A percentile compares a stretch with the other conserved stretches of the same genome.
phyloP scores from a whole-genome alignment of 225 moss, liverwort and hornwort genomes.

The Asterella californica region DNA sequence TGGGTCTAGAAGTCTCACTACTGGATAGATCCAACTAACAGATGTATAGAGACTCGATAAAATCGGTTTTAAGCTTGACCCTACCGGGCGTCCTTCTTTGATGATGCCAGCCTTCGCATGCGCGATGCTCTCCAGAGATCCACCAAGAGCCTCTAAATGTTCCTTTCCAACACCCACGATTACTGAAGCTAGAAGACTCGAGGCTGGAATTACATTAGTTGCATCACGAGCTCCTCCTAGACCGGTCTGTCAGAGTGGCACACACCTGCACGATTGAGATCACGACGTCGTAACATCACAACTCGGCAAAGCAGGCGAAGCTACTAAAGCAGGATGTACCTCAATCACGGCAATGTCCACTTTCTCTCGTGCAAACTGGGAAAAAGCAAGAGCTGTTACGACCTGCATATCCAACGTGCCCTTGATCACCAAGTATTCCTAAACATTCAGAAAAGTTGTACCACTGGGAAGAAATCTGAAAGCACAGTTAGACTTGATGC shows the following conservation, averaged over 20 bases:
- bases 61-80: not conserved
- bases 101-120: slow-evolving; percentile 92
- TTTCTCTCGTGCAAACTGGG: slow-evolving; percentile 79
- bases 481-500: not conserved
- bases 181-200: slow-evolving; percentile 73
- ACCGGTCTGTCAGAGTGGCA: slow-evolving; percentile 53
- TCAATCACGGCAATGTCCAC: slow-evolving; percentile 91
- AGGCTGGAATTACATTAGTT: slow-evolving; percentile 77
- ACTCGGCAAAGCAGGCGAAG: not conserved
- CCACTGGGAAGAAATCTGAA: no score
- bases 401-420: slow-evolving; percentile 51
- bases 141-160: slow-evolving; percentile 93
- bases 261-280: not conserved
- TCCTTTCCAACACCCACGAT: slow-evolving; percentile 91
- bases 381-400: slow-evolving; percentile 84
- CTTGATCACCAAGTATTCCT: not conserved
- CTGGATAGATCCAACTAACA: not conserved
- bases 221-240: slow-evolving; percentile 98
- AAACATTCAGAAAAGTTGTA: not conserved
- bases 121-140: slow-evolving; percentile 74
- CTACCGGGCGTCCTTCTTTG: slow-evolving; percentile 86
- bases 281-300: not conserved
- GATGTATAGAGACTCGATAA: not conserved
- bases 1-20: not conserved
- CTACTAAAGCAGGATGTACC: slow-evolving; percentile 34